Evolutionary conservation across 371 early-diverging fungal species (phyloP).

Genomic region (Thermomucor indicae-seudaticae): DNA sequence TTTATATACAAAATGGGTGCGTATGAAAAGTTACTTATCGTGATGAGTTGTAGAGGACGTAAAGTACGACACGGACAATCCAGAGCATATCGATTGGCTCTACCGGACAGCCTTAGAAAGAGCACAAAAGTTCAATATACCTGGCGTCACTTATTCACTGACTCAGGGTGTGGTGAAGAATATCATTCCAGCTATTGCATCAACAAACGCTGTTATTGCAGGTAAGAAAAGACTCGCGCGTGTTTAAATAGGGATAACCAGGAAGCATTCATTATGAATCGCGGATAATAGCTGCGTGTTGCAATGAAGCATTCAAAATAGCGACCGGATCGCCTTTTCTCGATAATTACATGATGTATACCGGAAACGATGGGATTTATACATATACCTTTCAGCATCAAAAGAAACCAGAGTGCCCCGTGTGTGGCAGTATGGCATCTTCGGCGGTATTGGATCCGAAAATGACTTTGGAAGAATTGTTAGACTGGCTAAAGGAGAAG

Average conservation of each 20-base stretch:
- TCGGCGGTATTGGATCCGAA: slow-evolving; percentile 37
- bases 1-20: background rate
- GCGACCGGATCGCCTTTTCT: slow-evolving; percentile 73
- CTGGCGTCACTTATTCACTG: slow-evolving; percentile 88
- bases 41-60: slow-evolving; percentile 31
- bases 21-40: background rate
- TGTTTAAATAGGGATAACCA: background rate
- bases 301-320: slow-evolving; percentile 92
- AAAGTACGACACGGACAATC: slow-evolving; percentile 90
- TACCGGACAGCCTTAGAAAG: slow-evolving; percentile 70
- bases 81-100: slow-evolving; percentile 89
- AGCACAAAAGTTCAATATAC: slow-evolving; percentile 78
- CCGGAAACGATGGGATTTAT: slow-evolving; percentile 87
- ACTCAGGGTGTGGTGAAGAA: slow-evolving; percentile 95
- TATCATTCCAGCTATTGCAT: slow-evolving; percentile 99
- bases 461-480: slow-evolving; percentile 62
- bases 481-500: slow-evolving; percentile 71
- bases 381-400: slow-evolving; percentile 87
- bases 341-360: slow-evolving; percentile 96
- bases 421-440: slow-evolving; percentile 68
- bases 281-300: slow-evolving; percentile 71
- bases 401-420: slow-evolving; percentile 85
- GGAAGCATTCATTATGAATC: background rate
- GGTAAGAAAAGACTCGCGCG: slow-evolving; percentile 45
- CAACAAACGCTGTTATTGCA: slow-evolving; percentile 98